Percentiles rank a stretch among this genome's conserved stretches.
Conservation (phyloP, 306 rosid species). For the Lathyrus tuberosus region DNA sequence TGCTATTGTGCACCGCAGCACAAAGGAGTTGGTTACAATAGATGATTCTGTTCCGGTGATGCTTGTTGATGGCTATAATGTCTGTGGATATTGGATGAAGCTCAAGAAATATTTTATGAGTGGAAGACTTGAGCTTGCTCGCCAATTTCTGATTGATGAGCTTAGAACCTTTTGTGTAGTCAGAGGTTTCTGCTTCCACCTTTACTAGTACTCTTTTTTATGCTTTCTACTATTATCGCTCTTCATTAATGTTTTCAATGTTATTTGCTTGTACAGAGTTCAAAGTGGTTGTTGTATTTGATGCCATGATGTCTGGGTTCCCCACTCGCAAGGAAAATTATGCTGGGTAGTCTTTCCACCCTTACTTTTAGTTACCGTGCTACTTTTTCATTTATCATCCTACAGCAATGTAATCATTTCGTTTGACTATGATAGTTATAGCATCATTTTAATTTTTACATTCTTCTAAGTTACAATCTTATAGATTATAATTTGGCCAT, state of each 20-base stretch:
- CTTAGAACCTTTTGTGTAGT: slow-evolving; percentile 74
- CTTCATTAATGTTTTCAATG: slow-evolving; percentile 19
- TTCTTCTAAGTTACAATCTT: slow-evolving; percentile 34
- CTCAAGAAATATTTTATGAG: slow-evolving; percentile 78
- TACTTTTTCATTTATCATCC: slow-evolving; percentile 14
- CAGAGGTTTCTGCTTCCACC: slow-evolving; percentile 58
- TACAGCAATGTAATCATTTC: slow-evolving; percentile 19
- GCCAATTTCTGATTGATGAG: slow-evolving; percentile 84
- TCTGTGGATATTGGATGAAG: slow-evolving; percentile 91
- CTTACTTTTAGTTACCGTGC: slow-evolving; percentile 21
- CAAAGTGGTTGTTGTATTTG: slow-evolving; percentile 88
- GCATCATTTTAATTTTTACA: slow-evolving; percentile 1
- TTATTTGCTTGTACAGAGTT: slow-evolving; percentile 63
- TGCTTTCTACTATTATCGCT: neutral
- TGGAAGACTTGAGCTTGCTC: slow-evolving; percentile 80
- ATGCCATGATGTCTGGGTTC: slow-evolving; percentile 93
- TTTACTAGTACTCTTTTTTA: neutral
- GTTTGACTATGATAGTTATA: neutral
- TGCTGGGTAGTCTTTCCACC: slow-evolving; percentile 63
- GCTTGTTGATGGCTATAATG: slow-evolving; percentile 95
- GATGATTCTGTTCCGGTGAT: slow-evolving; percentile 74
- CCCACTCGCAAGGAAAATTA: slow-evolving; percentile 77
- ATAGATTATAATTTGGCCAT: slow-evolving; percentile 29
- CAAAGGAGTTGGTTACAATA: slow-evolving; percentile 68
- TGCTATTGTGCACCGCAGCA: slow-evolving; percentile 53